Conservation (phyloP, 176 grass and related monocot species). For the Aegilops tauschii region DNA sequence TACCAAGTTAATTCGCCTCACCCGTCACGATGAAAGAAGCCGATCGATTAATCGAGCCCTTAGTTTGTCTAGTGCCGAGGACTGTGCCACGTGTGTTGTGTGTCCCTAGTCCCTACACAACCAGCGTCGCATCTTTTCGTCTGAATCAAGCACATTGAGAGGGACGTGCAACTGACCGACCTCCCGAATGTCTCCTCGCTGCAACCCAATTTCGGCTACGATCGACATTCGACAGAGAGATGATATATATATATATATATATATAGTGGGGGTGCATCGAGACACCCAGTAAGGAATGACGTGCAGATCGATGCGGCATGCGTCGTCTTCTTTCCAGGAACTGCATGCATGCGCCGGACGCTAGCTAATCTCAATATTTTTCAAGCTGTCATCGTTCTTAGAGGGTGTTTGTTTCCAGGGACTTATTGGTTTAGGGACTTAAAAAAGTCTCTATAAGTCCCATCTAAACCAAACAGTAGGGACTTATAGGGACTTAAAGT, state of each 20-base stretch:
- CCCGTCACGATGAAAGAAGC: no score
- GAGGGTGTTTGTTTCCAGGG: no score
- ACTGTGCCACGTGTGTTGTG: not conserved
- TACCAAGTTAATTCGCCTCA: no score
- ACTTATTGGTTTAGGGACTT: no score
- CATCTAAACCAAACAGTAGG: no score
- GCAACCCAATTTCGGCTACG: not conserved
- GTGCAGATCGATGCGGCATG: not conserved
- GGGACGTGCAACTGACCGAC: not conserved
- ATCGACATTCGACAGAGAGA: not conserved
- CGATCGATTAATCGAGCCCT: no score
- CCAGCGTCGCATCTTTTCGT: not conserved
- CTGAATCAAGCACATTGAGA: not conserved
- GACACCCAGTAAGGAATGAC: not conserved
- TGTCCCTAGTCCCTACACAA: not conserved
- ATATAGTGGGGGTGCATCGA: not conserved
- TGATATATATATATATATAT: not conserved
- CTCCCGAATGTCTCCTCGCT: not conserved
- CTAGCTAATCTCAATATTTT: not conserved
- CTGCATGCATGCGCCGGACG: not conserved
- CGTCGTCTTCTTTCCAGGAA: not conserved
- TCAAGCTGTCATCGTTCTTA: no score
- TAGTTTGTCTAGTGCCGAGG: not conserved
- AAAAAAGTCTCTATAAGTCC: no score
- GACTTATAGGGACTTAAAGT: no score